phyloP scores from a whole-genome alignment of 1,284 basidiomycete species.

The Trichosporon ovoides region DNA sequence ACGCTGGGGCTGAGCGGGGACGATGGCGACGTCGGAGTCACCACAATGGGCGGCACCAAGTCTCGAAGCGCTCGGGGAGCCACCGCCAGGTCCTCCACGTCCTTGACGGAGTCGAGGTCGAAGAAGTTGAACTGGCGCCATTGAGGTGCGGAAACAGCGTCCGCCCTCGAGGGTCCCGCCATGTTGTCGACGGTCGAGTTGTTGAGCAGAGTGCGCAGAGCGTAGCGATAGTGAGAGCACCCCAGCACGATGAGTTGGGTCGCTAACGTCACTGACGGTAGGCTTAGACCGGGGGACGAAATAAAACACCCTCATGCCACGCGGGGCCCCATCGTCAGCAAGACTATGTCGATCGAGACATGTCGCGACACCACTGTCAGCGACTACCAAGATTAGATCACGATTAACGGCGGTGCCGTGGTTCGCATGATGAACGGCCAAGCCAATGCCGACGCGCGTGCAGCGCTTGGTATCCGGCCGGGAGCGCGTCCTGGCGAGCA shows the following conservation, averaged over 20 bases:
- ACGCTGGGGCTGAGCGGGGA: slow-evolving; percentile 37
- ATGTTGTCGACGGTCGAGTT: neutral
- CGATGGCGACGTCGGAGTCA: slow-evolving; percentile 32
- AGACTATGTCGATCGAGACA: neutral
- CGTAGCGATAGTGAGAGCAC: neutral
- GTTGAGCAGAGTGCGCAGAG: neutral
- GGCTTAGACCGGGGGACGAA: slow-evolving; percentile 8
- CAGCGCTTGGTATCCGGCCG: slow-evolving; percentile 36
- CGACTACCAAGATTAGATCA: neutral
- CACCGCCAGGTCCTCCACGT: slow-evolving; percentile 67
- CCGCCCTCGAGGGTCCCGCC: slow-evolving; percentile 17
- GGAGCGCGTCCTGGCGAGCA: slow-evolving; percentile 27
- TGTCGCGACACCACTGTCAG: neutral
- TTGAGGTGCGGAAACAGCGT: slow-evolving; percentile 30
- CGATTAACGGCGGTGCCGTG: neutral
- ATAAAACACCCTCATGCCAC: neutral
- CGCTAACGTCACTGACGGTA: neutral
- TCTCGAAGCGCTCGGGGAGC: slow-evolving; percentile 66
- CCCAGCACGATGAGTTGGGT: neutral
- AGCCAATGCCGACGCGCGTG: slow-evolving; percentile 29
- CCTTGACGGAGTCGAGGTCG: slow-evolving; percentile 61
- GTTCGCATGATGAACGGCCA: slow-evolving; percentile 9
- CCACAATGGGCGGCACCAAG: slow-evolving; percentile 31
- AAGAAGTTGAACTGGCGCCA: slow-evolving; percentile 69
- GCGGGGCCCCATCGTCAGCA: neutral